Base-by-base conservation (phyloP, 257 asterid genomes). In the Solanum okadae region DNA sequence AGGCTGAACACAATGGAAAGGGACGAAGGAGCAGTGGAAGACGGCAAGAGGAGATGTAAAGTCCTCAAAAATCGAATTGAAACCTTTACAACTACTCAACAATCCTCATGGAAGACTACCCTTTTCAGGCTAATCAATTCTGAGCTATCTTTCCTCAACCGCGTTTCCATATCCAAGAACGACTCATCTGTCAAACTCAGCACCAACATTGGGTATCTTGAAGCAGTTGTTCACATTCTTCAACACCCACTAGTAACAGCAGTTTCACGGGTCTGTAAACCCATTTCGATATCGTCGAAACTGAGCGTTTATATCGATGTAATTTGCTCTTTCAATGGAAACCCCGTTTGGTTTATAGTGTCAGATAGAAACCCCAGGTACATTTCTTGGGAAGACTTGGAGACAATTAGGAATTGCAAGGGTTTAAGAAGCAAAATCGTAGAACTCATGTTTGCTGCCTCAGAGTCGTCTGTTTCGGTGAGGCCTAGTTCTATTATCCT, bases 291-390 rank as follows among this genome's bases (percentile, higher is more conserved):
- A 12, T 16, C 88, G 88, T 90, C 84, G 90, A 5, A 87, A 16
- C n/a, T 44, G 42, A 92, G 93, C 61, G 72, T 94, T 85, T 93
- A 96, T 87, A 94, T 96, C 38, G 99, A 97, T n/a, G 90, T 93
- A 35, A 92, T 96, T 15, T 96, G 99, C 73, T 93, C 95, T 79
- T 63, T 94, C 34, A 91, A 92, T 52, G 98, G 98, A 56, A 92
- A 89, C 87, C 99, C 99, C 3, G 98, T 95, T 88, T 97, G 99
- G 99, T 89, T 97, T 85, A 61, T 96, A 18, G 99, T 96, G 3
- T 97, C 99, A 12, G 98, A 90, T 85, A 91, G 98, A 88, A 97
- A 96, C 89, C 95, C 98, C n/a, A 96, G 79, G 87, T 91, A 91
- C 90, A 89, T 94, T 87, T 79, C 91, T 35, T 95, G 98, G 98